Percentiles rank a stretch among this genome's conserved stretches.
Conservation (phyloP, 2,329 filamentous ascomycete genomes). For the Penicillium sp. region DNA sequence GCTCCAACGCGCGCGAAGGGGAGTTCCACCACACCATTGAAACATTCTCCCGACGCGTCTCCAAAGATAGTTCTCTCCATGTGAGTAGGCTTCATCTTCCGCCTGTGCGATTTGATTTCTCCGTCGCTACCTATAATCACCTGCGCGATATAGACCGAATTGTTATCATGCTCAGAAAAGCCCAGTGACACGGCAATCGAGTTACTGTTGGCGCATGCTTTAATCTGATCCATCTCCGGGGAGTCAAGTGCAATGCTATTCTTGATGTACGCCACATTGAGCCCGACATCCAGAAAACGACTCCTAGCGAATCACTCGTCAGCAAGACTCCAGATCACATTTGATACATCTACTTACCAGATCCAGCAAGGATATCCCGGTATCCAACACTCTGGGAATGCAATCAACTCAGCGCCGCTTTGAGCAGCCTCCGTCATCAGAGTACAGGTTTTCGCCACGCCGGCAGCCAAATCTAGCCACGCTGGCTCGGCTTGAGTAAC, state of each 20-base stretch:
- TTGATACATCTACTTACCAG: slow-evolving; percentile 28
- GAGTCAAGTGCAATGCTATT: slow-evolving; percentile 12
- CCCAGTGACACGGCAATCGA: slow-evolving; percentile 9
- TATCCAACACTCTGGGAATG: slow-evolving; percentile 58
- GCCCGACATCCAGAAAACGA: slow-evolving; percentile 3
- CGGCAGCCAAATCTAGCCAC: slow-evolving; percentile 60
- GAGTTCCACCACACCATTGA: slow-evolving; percentile 44
- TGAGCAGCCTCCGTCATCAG: slow-evolving; percentile 59
- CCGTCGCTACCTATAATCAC: slow-evolving; percentile 11
- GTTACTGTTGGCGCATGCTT: slow-evolving; percentile 1
- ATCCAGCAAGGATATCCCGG: slow-evolving; percentile 57
- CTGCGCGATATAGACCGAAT: slow-evolving; percentile 14
- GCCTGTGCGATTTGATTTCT: slow-evolving; percentile 49
- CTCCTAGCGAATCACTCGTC: not conserved
- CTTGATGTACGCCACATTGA: slow-evolving; percentile 11
- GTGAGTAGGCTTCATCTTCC: slow-evolving; percentile 58
- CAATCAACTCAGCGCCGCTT: slow-evolving; percentile 57
- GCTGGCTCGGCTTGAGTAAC: slow-evolving; percentile 57
- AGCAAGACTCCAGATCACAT: not conserved
- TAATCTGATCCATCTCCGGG: slow-evolving; percentile 11
- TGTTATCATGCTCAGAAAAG: slow-evolving; percentile 7
- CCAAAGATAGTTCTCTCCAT: slow-evolving; percentile 56
- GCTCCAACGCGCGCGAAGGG: slow-evolving; percentile 45
- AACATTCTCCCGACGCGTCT: slow-evolving; percentile 43
- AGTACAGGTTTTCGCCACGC: slow-evolving; percentile 58